Base-by-base conservation (phyloP, 1,284 basidiomycete species). In the Filobasidium uniguttulatum region DNA sequence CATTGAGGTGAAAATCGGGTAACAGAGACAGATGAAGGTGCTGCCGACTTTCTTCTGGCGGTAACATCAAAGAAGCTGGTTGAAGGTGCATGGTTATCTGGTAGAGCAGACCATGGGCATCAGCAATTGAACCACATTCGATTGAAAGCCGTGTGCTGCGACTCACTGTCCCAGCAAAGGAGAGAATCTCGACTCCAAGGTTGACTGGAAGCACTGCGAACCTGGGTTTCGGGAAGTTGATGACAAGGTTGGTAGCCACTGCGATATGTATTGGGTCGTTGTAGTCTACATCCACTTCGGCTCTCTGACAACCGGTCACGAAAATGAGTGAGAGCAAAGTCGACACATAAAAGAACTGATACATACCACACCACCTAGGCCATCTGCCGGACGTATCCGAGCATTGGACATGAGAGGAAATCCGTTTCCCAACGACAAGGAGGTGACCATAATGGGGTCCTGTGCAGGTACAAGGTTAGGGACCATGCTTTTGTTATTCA, bases 281-380 rank as follows among this genome's bases (percentile, higher is more conserved):
- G 56, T 76, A 77, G 59, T 77, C 75, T 33, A 78, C 56, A 56
- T 77, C 75, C 20, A 77, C 66, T 60, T 78, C 75, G 40, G 75
- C 71, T 40, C 74, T 65, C 71, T 72, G 55, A 7, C 9, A 28
- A 17, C 15, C 6, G 23, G 19, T 22, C 31, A 29, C 6, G n/a
- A 17, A 5, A 22, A 14, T 19, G 17, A 48, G 12, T 29, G 46
- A 10, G 7, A 22, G 48, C 26, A 15, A 20, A 25, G 34, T 14
- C 43, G 9, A 48, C 46, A 34, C 45, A 35, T 25, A 14, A 29
- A 17, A 47, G 15, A 37, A 22, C 12, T 23, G 19, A 6, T 34
- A 60, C 71, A 56, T 44, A 74, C 73, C 37, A 75, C 64, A 14
- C 71, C 62, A 14, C 74, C 74, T 19, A 68, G 67, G 7, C 71